Percentiles rank a stretch among this genome's conserved stretches.
Conservation (phyloP, 257 asterid species). For the Nicotiana paniculata region DNA sequence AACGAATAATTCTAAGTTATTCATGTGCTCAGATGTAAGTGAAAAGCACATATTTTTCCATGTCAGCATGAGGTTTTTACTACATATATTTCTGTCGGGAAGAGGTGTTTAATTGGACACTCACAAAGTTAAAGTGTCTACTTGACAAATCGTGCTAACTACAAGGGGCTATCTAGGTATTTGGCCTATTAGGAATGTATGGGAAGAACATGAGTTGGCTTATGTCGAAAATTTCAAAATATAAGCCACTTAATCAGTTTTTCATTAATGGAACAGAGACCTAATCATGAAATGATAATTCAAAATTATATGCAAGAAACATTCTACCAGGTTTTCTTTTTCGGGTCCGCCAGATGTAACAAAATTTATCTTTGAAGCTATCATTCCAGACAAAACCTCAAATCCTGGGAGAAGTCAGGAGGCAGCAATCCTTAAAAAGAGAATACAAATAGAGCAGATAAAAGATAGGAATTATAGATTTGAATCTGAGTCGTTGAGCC, state of each 20-base stretch:
- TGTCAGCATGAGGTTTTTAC: no score
- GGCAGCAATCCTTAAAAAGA: not conserved
- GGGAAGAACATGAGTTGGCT: not conserved
- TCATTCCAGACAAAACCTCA: not conserved
- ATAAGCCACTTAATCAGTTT: not conserved
- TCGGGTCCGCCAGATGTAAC: not conserved
- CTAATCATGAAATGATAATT: not conserved
- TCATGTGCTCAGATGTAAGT: no score
- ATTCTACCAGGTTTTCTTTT: not conserved
- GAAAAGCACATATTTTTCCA: no score
- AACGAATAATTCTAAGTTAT: no score
- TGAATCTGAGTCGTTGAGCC: constrained; percentile 11
- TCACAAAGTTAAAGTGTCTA: no score
- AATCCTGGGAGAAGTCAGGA: not conserved
- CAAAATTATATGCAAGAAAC: not conserved
- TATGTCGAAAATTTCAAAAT: not conserved
- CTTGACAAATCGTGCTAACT: no score
- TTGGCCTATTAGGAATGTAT: not conserved
- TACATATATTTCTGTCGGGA: no score
- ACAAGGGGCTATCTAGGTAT: no score
- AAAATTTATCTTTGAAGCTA: not conserved
- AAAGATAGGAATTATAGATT: not conserved
- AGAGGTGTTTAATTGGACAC: no score
- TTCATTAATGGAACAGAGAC: not conserved
- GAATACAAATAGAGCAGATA: not conserved